phyloP scores from a whole-genome alignment of 1,284 basidiomycete species.

The Meripilus lineatus region DNA sequence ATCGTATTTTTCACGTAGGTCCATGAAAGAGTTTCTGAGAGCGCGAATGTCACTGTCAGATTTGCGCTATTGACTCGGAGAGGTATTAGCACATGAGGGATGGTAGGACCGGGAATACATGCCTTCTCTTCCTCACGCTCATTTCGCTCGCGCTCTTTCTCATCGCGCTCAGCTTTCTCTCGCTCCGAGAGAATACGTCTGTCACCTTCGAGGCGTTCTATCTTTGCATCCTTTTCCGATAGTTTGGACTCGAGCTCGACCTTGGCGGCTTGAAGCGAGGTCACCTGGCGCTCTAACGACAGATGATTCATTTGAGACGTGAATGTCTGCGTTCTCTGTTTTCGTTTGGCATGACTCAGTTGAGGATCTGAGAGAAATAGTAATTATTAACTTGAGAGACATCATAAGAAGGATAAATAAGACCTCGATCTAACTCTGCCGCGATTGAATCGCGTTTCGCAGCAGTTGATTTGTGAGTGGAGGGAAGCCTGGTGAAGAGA shows the following conservation, averaged over 20 bases:
- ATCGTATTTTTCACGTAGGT: constrained; percentile 48
- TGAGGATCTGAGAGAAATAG: constrained; percentile 46
- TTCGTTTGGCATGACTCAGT: constrained; percentile 54
- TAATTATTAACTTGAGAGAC: neutral
- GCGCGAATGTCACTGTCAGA: constrained; percentile 42
- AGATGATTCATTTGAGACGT: constrained; percentile 53
- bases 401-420: neutral
- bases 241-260: constrained; percentile 60
- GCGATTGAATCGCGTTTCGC: constrained; percentile 56
- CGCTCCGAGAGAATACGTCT: constrained; percentile 55
- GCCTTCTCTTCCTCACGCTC: constrained; percentile 53
- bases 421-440: constrained; percentile 63
- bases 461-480: constrained; percentile 23
- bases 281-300: constrained; percentile 56
- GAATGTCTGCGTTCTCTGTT: constrained; percentile 55
- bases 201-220: constrained; percentile 62
- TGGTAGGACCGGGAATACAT: constrained; percentile 13
- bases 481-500: constrained; percentile 15
- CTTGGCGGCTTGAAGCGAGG: constrained; percentile 51
- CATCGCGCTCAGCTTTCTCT: constrained; percentile 53
- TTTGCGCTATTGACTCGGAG: constrained; percentile 19
- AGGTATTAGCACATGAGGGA: constrained; percentile 1
- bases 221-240: constrained; percentile 48
- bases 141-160: constrained; percentile 49
- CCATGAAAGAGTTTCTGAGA: constrained; percentile 39